Base-by-base conservation (phyloP, 1,139 yeast genomes). In the Tardiomyces blankii region DNA sequence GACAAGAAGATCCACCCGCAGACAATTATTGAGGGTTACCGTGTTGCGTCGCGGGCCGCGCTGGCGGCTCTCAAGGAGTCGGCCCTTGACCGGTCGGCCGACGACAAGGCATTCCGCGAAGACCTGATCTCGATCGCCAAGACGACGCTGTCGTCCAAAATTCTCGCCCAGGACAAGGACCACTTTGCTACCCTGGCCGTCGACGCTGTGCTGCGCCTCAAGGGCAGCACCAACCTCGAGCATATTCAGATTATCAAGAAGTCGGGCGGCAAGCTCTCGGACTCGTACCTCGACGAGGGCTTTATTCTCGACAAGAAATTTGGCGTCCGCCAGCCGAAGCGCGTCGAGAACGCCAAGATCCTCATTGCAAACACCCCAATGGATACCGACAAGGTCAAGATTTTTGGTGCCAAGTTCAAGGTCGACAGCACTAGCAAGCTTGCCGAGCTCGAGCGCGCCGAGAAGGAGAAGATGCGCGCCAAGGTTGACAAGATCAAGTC, bases 1-100 rank as follows among this genome's bases (percentile, higher is more conserved):
- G 96, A 88, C 54, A 85, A 82, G 63, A 89, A 84, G 64, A 91
- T 91, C 51, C 98, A 93, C 66, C 98, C 99, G 32, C 98, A 91
- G 67, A 91, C 96, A 2, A 89, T 91, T 59, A 88, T 91, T 56
- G 96, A 88, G 65, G 99, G 99, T 48, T 91, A 75, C 66, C 75
- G 98, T 67, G 78, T 88, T 55, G 98, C 97, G 9, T 72, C 89
- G 18, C 74, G 73, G 48, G 87, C 88, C 16, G 95, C 98, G 1
- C 68, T 91, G 46, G 72, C 68, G n/a, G 91, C 95, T 3, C 74
- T 91, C 56, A 84, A 81, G 51, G 75, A 75, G 53, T 73, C 78
- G 43, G 89, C 97, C 1, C 79, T 84, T 32, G 93, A 91, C 64
- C 77, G 84, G 56, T 82, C 83, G 41, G 60, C 66, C 35, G 70